Evolutionary conservation across 2,329 filamentous ascomycete species (phyloP), one percentile per base, ranked within the genome.

Genomic region (Fusarium globosum): DNA sequence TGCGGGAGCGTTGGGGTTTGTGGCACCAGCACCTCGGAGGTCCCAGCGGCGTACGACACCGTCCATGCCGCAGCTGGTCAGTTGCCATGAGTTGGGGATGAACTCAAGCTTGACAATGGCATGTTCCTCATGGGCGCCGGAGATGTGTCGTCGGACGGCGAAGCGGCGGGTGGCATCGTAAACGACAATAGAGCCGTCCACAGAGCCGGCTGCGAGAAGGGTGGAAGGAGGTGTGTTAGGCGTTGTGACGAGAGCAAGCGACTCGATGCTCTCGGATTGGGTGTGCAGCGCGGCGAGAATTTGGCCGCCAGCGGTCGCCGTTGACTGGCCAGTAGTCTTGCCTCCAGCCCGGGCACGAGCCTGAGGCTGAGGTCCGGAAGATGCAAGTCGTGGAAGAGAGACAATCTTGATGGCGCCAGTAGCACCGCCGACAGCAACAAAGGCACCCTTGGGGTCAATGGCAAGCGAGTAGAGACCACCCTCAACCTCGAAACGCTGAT

Each of bases 61-160:
- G 79, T 99, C 96, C 88, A 98, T 94, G 14, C 96, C 96, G 75
- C 92, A 95, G 72, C 91, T 94, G 4, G 96, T 98, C 60, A 98
- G 85, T 70, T 97, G 80, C 91, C 90, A 96, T 72, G 78, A 80
- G 74, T 83, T 81, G 79, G 86, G 86, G 66, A 97, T 89, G 79
- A 97, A 99, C 68, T 98, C 94, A 9, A 98, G 91, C 83, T 97
- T 96, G 70, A 98, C 96, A 26, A 99, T 94, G 3, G 94, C 92
- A 78, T 93, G 92, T n/a, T 94, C 93, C 73, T 95, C 93, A 81
- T 97, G 96, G 3, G 94, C 95, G 56, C 93, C 92, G 57, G 88
- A 88, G 73, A 98, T 94, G 79, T 95, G 91, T 61, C 94, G 86
- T 58, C 96, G 89, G n/a, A 97, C 90, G 6, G 95, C 93, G 79